Evolutionary conservation across 2,329 filamentous ascomycete genomes (phyloP), one percentile per base, ranked within the genome.

Genomic region (Fragosphaeria purpurea): DNA sequence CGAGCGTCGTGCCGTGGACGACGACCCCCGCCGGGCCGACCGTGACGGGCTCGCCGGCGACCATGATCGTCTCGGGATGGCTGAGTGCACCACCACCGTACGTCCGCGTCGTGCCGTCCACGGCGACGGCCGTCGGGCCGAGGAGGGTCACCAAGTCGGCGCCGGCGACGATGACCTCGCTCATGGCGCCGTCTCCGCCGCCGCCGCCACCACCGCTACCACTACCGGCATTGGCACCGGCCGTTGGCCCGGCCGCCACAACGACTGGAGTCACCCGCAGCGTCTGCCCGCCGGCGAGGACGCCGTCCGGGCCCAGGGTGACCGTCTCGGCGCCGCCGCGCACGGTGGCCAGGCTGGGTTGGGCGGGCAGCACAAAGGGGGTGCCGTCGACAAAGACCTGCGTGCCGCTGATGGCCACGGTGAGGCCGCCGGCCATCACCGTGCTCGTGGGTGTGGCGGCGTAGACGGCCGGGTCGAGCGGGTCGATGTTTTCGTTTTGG

Each of bases 31-130:
- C 61, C 4, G 75, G 70, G 0, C 71, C 75, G 47, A 82, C 65
- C 2, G 71, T 67, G 53, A 82, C 65, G 5, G 70, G 73, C 41
- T 77, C 74, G 12, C 73, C 75, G 51, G 71, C 69, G 32, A 83
- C 59, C 0, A 68, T 67, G 0, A 62, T 60, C 1, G 58, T 60
- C 4, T 65, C 54, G 4, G 35, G 35, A 11, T 63, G 60, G 33
- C 56, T 59, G 22, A 22, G 22, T 22, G 22, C 22, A 22, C 22
- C 22, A 0, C 64, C 59, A 1, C 70, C 69, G 54, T 77, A 77
- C 1, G 70, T 74, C 47, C 75, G 61, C n/a, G 63, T 61, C 32
- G 65, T 60, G 39, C 63, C 61, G 44, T 63, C 64, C 38, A 72
- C 65, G 40, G 73, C 67, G 44, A 73, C 65, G 11, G 73, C 63